Evolutionary conservation across 805 yeast genomes (phyloP), one percentile per base, ranked within the genome.

Genomic region (Wickerhamiella vanderwaltii): DNA sequence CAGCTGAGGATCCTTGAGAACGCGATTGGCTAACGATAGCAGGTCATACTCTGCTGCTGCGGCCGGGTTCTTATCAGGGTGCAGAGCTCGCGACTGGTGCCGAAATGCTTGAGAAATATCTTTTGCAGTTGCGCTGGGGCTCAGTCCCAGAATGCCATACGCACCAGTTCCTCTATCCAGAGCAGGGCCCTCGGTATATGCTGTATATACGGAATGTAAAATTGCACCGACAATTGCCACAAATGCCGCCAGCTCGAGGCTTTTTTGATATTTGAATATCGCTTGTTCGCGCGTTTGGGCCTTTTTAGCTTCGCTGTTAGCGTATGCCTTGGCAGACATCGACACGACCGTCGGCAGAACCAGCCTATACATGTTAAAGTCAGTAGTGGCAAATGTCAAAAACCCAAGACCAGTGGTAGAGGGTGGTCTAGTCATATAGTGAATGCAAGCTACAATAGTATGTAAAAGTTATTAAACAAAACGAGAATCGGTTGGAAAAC

Each of bases 1-100:
- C 64, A 79, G 77, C 51, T 77, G 76, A 9, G 77, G 69, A 57
- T 83, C 91, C 11, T 79, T 68, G 46, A 87, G 67, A 12, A 80
- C 66, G 59, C 84, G 94, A 57, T 84, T 67, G 15, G 94, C 49
- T n/a, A 24, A 48, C 34, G 29, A 20, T 11, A 39, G 23, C 13
- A 22, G 18, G 12, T 32, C 31, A 26, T 28, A 39, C 44, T 48
- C 26, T 38, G 29, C n/a, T 43, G 48, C 3, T 25, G 23, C 29
- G 9, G 12, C 22, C 28, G 43, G 43, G 28, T 31, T 22, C 45
- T 63, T 62, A 45, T 62, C 66, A 2, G 66, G 66, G 32, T 62
- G 66, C 19, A 44, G 41, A 18, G 18, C 39, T n/a, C 53, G 43
- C 6, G 55, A 45, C 35, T 55, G 45, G 28, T 29, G 26, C 12